Conservation (phyloP, 2,329 filamentous ascomycete genomes). For the Paramyrothecium sp. region DNA sequence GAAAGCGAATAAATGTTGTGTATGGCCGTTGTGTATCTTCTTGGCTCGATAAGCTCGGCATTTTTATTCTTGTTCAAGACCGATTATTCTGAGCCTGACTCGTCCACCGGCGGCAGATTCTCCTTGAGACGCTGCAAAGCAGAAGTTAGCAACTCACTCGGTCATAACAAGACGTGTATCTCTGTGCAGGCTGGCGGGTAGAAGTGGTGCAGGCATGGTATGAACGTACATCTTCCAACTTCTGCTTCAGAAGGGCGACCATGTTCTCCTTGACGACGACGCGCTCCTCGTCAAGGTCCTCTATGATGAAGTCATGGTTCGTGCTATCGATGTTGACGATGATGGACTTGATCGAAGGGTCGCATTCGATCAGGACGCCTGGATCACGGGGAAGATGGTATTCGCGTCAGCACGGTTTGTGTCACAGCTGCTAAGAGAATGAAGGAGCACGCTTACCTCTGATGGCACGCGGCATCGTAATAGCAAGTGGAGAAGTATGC, state of each 20-base stretch:
- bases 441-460: slow-evolving; percentile 39
- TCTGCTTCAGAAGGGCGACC: slow-evolving; percentile 63
- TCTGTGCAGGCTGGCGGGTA: too few relatives aligned
- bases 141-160: too few relatives aligned
- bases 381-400: not conserved
- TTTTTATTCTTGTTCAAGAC: too few relatives aligned
- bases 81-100: slow-evolving; percentile 48
- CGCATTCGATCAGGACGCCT: slow-evolving; percentile 78
- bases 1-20: not conserved
- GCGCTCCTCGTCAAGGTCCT: slow-evolving; percentile 76
- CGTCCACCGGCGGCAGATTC: slow-evolving; percentile 49
- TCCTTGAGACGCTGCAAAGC: slow-evolving; percentile 45
- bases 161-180: too few relatives aligned
- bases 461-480: slow-evolving; percentile 55
- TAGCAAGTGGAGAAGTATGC: not conserved
- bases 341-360: slow-evolving; percentile 86
- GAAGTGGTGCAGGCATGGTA: not conserved
- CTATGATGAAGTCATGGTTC: slow-evolving; percentile 73
- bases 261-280: slow-evolving; percentile 74
- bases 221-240: slow-evolving; percentile 62
- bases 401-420: not conserved
- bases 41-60: not conserved
- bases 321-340: slow-evolving; percentile 73
- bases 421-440: not conserved
- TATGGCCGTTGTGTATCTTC: not conserved